These are phyloP conservation scores for Russula compacta DNA, from an alignment of 768 basidiomycete genomes.

Conservation along the genomic window DNA sequence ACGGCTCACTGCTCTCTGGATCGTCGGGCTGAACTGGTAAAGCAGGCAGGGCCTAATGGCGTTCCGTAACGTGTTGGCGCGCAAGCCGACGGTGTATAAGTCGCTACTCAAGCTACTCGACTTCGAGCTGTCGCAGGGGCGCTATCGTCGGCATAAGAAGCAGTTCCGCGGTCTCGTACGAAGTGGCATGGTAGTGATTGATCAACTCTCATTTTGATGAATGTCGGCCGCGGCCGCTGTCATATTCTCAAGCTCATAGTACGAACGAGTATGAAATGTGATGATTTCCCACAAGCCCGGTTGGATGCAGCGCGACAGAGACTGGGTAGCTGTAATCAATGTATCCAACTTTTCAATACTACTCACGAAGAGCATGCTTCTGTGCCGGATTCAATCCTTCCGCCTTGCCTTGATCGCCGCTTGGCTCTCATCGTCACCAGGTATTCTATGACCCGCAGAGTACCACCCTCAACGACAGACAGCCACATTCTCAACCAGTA, in stretches of 20 bases:
- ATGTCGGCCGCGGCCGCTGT: background rate
- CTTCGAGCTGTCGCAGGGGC: slow-evolving; percentile 41
- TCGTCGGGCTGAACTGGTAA: background rate
- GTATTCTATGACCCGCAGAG: too few relatives aligned
- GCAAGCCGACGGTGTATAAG: slow-evolving; percentile 41
- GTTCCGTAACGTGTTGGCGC: slow-evolving; percentile 56
- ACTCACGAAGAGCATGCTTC: too few relatives aligned
- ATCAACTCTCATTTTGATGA: slow-evolving; percentile 22
- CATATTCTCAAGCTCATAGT: background rate
- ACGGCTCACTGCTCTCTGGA: background rate
- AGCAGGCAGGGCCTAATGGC: slow-evolving; percentile 75
- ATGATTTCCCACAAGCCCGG: too few relatives aligned
- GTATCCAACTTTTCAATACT: too few relatives aligned
- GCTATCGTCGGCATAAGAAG: slow-evolving; percentile 34
- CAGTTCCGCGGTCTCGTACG: slow-evolving; percentile 41
- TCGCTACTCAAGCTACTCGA: slow-evolving; percentile 40
- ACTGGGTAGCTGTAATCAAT: too few relatives aligned
- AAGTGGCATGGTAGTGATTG: slow-evolving; percentile 32
- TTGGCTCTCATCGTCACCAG: too few relatives aligned
- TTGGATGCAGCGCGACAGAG: too few relatives aligned
- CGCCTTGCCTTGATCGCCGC: too few relatives aligned
- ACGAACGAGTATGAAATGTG: too few relatives aligned
- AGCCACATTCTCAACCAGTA: too few relatives aligned
- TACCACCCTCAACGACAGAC: too few relatives aligned
- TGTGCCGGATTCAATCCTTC: too few relatives aligned